phyloP scores from a whole-genome alignment of 495 filamentous ascomycete genomes.

The Daldinia loculata region DNA sequence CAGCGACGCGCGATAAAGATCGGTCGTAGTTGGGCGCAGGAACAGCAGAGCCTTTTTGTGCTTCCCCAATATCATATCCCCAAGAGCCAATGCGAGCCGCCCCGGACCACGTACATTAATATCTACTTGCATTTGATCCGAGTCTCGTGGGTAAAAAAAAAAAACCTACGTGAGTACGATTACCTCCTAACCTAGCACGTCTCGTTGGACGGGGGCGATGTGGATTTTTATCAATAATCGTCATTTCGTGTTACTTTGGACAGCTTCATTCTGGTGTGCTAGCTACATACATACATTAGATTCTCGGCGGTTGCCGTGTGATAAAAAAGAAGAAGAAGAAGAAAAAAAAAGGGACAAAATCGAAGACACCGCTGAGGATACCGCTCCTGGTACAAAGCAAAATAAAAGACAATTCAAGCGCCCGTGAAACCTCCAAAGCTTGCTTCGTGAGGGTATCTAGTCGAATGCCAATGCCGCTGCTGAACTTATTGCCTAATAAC shows the following conservation, averaged over 20 bases:
- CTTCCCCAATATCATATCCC: constrained; percentile 14
- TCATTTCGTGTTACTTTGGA: constrained; percentile 25
- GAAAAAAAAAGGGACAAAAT: constrained; percentile 29
- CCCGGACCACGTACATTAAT: constrained; percentile 11
- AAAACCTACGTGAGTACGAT: constrained; percentile 5
- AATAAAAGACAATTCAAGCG: constrained; percentile 35
- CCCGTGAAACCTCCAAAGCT: constrained; percentile 36
- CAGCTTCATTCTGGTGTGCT: constrained; percentile 40
- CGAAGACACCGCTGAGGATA: constrained; percentile 32
- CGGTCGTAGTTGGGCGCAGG: constrained; percentile 9
- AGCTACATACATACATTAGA: constrained; percentile 38
- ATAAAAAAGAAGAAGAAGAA: constrained; percentile 9
- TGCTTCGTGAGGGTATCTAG: constrained; percentile 43
- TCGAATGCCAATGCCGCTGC: constrained; percentile 40
- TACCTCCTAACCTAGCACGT: too few species aligned
- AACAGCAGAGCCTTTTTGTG: constrained; percentile 15
- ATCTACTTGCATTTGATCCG: constrained; percentile 20
- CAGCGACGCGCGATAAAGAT: constrained; percentile 4
- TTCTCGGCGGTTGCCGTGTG: constrained; percentile 6
- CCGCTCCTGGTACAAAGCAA: constrained; percentile 5
- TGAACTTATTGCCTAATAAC: constrained; percentile 29
- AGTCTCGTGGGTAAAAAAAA: constrained; percentile 11
- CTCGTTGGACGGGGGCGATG: background rate
- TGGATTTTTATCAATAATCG: constrained; percentile 13
- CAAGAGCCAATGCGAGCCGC: constrained; percentile 1